Evolutionary conservation across 2,329 filamentous ascomycete genomes (phyloP).

Genomic region (Colletotrichum abscissum): DNA sequence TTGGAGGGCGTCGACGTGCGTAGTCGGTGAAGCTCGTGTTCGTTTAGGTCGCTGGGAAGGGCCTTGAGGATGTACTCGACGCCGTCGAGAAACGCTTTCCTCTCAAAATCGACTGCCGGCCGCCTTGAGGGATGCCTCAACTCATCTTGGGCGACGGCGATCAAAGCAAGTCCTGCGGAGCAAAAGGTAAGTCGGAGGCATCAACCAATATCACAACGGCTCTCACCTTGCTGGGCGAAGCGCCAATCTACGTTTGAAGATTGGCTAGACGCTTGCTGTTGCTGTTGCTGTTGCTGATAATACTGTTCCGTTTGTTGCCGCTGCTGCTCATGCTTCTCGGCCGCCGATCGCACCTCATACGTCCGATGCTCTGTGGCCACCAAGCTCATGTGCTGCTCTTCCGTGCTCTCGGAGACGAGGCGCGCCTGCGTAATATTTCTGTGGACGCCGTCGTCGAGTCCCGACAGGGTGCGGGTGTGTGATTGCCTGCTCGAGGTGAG

Average conservation of each 20-base stretch:
- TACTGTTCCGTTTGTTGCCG: constrained; percentile 3
- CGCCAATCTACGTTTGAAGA: constrained; percentile 47
- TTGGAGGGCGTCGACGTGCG: constrained; percentile 60
- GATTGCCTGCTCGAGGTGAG: constrained; percentile 27
- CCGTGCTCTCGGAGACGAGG: constrained; percentile 30
- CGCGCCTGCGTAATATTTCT: constrained; percentile 17
- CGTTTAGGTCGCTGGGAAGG: constrained; percentile 67
- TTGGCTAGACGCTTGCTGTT: constrained; percentile 36
- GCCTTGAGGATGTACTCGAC: constrained; percentile 73
- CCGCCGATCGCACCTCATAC: constrained; percentile 14
- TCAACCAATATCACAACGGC: neutral
- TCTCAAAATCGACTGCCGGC: constrained; percentile 49
- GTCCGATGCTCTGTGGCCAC: constrained; percentile 24
- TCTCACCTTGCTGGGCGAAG: constrained; percentile 47
- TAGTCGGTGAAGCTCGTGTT: constrained; percentile 64
- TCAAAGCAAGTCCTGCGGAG: constrained; percentile 26
- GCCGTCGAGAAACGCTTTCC: constrained; percentile 73
- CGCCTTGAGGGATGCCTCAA: constrained; percentile 17
- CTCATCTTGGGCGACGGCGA: constrained; percentile 32
- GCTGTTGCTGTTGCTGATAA: constrained; percentile 29
- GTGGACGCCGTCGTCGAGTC: constrained; percentile 26
- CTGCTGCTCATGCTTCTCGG: constrained; percentile 19
- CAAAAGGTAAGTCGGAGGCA: neutral
- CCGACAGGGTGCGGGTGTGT: constrained; percentile 30
- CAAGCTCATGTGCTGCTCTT: constrained; percentile 30